Evolutionary conservation across 2,329 filamentous ascomycete genomes (phyloP).

Genomic region (Hymenoscyphus fructigenus): DNA sequence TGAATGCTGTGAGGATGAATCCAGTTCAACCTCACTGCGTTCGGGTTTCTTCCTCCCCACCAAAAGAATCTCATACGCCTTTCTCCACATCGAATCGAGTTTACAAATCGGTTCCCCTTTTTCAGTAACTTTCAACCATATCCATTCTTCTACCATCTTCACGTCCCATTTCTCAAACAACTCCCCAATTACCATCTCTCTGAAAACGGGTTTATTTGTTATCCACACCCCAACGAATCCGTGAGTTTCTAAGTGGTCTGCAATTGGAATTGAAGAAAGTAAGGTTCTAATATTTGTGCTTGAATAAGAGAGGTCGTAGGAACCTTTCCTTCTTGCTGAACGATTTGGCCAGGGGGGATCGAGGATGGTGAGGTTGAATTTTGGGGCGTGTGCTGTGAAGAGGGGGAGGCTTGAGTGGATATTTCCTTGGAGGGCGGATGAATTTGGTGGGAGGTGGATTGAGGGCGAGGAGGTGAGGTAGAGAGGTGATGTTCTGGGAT

Average conservation of each 20-base stretch:
- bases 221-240: constrained; percentile 73
- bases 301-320: constrained; percentile 49
- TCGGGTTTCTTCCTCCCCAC: constrained; percentile 44
- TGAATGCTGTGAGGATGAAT: no score
- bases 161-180: constrained; percentile 69
- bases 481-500: background rate
- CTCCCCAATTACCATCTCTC: constrained; percentile 53
- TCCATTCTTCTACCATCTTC: constrained; percentile 67
- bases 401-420: constrained; percentile 43
- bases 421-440: constrained; percentile 49
- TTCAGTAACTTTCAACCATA: constrained; percentile 73
- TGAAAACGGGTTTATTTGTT: constrained; percentile 64
- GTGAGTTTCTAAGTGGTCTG: constrained; percentile 49
- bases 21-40: background rate
- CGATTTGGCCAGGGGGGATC: constrained; percentile 83
- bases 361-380: constrained; percentile 67
- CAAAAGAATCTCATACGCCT: constrained; percentile 74
- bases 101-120: constrained; percentile 63
- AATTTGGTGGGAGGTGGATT: constrained; percentile 39
- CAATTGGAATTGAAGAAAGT: constrained; percentile 56
- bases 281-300: constrained; percentile 47
- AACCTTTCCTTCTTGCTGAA: constrained; percentile 62
- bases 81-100: constrained; percentile 63
- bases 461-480: background rate
- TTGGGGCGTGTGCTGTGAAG: constrained; percentile 46